Evolutionary conservation across 2,329 filamentous ascomycete genomes (phyloP).

Genomic region (Neoscytalidium dimidiatum): DNA sequence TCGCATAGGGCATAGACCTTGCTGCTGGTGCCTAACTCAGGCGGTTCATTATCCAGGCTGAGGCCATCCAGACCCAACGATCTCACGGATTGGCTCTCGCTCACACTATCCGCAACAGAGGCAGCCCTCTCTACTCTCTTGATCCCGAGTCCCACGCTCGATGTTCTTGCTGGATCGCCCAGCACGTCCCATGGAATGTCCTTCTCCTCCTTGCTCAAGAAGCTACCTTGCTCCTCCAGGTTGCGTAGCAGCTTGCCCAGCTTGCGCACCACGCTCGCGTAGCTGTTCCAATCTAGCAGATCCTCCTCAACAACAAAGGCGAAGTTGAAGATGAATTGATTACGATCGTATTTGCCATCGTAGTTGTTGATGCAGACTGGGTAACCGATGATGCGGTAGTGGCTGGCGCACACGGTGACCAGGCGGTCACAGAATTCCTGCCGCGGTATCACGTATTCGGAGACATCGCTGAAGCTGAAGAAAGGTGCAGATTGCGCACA

Average conservation of each 20-base stretch:
- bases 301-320: conserved; percentile 75
- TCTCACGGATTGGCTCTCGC: conserved; percentile 7
- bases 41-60: conserved; percentile 18
- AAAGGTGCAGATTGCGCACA: conserved; percentile 61
- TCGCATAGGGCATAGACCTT: conserved; percentile 73
- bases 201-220: conserved; percentile 66
- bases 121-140: background rate
- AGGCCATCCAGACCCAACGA: conserved; percentile 7
- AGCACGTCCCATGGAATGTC: conserved; percentile 5
- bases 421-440: conserved; percentile 94
- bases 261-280: conserved; percentile 82
- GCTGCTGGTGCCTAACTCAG: conserved; percentile 46
- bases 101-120: conserved; percentile 7
- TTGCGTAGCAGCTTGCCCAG: conserved; percentile 83
- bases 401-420: conserved; percentile 73
- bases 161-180: conserved; percentile 10
- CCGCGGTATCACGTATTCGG: conserved; percentile 90
- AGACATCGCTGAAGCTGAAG: conserved; percentile 82
- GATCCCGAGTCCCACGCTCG: conserved; percentile 12
- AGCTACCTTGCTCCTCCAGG: conserved; percentile 88
- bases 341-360: conserved; percentile 79
- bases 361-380: conserved; percentile 78
- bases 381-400: conserved; percentile 81
- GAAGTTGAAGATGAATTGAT: conserved; percentile 99
- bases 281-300: conserved; percentile 69